These are phyloP conservation scores for Agrocybe praecox DNA, from an alignment of 768 basidiomycete species.

Conservation along the genomic window DNA sequence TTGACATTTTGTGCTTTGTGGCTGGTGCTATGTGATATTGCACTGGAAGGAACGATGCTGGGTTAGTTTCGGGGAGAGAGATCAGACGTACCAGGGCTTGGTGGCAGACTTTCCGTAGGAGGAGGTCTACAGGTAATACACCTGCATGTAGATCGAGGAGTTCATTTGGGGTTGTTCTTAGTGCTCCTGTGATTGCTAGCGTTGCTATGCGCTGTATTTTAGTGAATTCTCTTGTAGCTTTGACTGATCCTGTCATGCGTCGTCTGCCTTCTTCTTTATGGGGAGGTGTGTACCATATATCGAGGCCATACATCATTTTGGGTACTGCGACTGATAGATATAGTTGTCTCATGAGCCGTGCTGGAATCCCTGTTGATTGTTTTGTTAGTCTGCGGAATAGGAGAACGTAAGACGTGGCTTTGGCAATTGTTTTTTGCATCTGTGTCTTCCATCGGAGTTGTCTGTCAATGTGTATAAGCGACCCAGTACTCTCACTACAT, in stretches of 20 bases:
- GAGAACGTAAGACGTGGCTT: constrained; percentile 10
- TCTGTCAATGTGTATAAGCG: constrained; percentile 20
- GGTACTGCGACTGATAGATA: constrained; percentile 9
- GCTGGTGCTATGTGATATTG: neutral
- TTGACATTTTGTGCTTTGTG: neutral
- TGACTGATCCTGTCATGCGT: constrained; percentile 5
- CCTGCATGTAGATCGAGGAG: constrained; percentile 12
- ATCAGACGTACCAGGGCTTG: neutral
- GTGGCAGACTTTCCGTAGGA: constrained; percentile 5
- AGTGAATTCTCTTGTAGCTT: neutral
- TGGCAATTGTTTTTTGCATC: constrained; percentile 2
- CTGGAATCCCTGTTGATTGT: neutral
- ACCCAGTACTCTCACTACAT: constrained; percentile 6
- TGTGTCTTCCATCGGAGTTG: constrained; percentile 18
- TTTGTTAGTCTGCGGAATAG: constrained; percentile 2
- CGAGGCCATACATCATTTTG: constrained; percentile 16
- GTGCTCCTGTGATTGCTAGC: constrained; percentile 8
- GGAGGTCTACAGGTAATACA: constrained; percentile 5
- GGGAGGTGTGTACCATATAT: constrained; percentile 16
- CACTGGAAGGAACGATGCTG: neutral
- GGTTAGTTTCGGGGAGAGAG: constrained; percentile 1
- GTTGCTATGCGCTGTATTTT: constrained; percentile 11
- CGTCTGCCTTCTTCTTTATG: neutral
- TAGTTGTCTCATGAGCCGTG: constrained; percentile 8
- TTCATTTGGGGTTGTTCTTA: constrained; percentile 5